A percentile compares a stretch with the other conserved stretches of the same genome.
phyloP scores from a whole-genome alignment of 441 rosid species.

The Adansonia rubrostipa region DNA sequence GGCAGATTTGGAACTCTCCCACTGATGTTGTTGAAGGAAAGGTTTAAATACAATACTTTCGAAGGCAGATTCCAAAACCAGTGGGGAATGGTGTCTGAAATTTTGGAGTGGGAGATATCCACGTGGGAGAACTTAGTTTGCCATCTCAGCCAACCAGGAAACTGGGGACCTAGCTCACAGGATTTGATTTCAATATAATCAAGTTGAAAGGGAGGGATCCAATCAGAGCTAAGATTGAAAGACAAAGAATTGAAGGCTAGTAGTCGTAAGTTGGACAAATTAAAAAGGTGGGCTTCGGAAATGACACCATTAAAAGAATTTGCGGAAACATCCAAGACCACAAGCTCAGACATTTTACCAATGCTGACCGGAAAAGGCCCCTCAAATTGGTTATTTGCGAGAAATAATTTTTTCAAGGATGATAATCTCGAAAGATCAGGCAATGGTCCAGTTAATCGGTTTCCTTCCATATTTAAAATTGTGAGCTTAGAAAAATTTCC shows the following conservation, averaged over 20 bases:
- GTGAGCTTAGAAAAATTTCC: not conserved
- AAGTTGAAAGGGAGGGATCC: not conserved
- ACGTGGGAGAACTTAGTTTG: constrained; percentile 11
- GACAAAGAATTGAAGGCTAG: not conserved
- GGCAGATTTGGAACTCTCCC: constrained; percentile 7
- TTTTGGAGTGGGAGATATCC: constrained; percentile 20
- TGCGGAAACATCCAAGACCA: not conserved
- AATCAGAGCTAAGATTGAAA: not conserved
- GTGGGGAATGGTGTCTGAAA: not conserved
- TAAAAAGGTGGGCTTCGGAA: not conserved
- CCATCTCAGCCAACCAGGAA: not conserved
- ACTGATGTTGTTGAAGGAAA: constrained; percentile 12
- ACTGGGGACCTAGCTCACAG: not conserved
- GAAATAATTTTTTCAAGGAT: not conserved
- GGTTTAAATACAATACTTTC: not conserved
- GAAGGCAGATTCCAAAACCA: constrained; percentile 17
- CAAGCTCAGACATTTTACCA: constrained; percentile 1
- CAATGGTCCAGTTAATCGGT: not conserved
- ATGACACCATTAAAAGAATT: constrained; percentile 1
- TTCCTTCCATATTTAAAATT: not conserved
- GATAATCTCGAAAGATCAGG: constrained; percentile 10
- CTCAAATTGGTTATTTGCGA: not conserved
- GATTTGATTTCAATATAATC: not conserved
- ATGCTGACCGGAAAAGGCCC: not conserved
- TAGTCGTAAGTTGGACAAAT: not conserved